Percentiles rank a stretch among this genome's conserved stretches.
Evolutionary conservation across 1,139 yeast genomes (phyloP).

Genomic region (Saccharomyces hybrid): DNA sequence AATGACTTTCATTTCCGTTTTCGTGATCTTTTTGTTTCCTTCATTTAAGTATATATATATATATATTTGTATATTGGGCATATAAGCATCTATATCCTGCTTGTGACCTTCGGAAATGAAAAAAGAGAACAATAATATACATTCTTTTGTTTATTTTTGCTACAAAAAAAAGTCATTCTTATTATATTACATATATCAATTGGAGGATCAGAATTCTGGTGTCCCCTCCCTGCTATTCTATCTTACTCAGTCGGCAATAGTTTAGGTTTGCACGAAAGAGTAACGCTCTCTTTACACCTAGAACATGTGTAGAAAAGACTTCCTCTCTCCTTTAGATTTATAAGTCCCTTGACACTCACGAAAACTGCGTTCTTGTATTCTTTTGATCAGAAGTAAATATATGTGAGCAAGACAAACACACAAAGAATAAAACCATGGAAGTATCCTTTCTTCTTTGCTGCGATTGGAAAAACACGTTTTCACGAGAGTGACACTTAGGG

Average conservation of each 20-base stretch:
- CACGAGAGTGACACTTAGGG: slow-evolving; percentile 78
- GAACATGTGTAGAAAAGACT: background rate
- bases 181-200: background rate
- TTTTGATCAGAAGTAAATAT: slow-evolving; percentile 37
- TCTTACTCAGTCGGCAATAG: background rate
- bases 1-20: background rate
- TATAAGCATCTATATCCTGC: background rate
- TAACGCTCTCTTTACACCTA: background rate
- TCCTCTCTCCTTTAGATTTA: background rate
- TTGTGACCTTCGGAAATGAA: background rate
- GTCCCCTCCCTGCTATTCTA: background rate
- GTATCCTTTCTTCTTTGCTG: slow-evolving; percentile 95
- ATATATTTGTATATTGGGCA: background rate
- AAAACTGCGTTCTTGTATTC: slow-evolving; percentile 31
- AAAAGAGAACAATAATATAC: background rate
- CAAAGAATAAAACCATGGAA: slow-evolving; percentile 90
- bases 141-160: background rate
- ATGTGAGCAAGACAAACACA: slow-evolving; percentile 43
- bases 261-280: background rate
- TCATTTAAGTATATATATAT: background rate
- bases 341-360: slow-evolving; percentile 2
- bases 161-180: background rate
- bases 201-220: background rate
- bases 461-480: slow-evolving; percentile 92
- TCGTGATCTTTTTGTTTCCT: background rate